Evolutionary conservation across 805 yeast genomes (phyloP).

Genomic region (Wickerhamomyces queroliae): DNA sequence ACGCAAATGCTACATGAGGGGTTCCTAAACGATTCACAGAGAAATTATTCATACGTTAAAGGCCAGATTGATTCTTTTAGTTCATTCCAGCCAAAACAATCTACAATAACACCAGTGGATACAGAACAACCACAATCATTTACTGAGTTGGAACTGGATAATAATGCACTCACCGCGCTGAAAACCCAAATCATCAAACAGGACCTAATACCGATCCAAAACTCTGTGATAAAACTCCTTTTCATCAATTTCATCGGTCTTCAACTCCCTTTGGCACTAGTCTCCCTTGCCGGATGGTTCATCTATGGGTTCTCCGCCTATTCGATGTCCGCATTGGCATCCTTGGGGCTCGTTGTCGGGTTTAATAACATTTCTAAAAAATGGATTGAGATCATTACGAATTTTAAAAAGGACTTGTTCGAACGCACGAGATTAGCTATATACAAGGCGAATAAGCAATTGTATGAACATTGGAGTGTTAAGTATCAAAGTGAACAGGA

Average conservation of each 20-base stretch:
- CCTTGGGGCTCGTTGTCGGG: constrained; percentile 25
- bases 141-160: constrained; percentile 6
- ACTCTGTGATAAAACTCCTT: constrained; percentile 19
- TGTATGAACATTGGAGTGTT: constrained; percentile 16
- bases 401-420: constrained; percentile 19
- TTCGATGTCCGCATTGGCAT: constrained; percentile 27
- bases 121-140: constrained; percentile 4
- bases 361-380: constrained; percentile 24
- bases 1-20: constrained; percentile 22
- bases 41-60: constrained; percentile 24
- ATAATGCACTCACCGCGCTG: constrained; percentile 13
- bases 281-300: constrained; percentile 22
- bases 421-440: constrained; percentile 18
- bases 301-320: constrained; percentile 23
- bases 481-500: constrained; percentile 14
- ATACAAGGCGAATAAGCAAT: constrained; percentile 12
- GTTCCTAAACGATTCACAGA: constrained; percentile 20
- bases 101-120: constrained; percentile 1
- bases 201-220: constrained; percentile 19
- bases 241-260: constrained; percentile 23
- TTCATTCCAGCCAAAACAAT: constrained; percentile 10
- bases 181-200: constrained; percentile 15
- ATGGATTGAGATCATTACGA: constrained; percentile 21
- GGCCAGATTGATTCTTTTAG: constrained; percentile 25
- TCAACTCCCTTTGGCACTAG: constrained; percentile 25